Evolutionary conservation across 371 early-diverging fungal species (phyloP).

Genomic region (Rhizopus stolonifer): DNA sequence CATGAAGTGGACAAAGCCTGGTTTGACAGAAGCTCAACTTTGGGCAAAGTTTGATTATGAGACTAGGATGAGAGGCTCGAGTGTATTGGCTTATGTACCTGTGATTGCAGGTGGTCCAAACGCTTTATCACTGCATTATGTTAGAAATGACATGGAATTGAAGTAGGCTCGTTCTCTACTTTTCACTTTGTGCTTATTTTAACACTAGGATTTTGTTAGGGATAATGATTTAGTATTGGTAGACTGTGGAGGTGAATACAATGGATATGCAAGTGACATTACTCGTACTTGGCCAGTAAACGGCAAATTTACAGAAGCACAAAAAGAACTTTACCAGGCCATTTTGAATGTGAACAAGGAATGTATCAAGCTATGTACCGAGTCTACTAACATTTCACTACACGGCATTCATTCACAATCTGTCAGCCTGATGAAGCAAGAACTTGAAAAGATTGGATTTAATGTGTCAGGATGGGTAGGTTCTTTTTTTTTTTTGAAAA

Average conservation of each 20-base stretch:
- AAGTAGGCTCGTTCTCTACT: slow-evolving; percentile 29
- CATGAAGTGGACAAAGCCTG: slow-evolving; percentile 71
- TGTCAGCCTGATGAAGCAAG: slow-evolving; percentile 60
- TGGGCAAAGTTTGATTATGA: slow-evolving; percentile 80
- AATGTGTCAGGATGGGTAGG: slow-evolving; percentile 51
- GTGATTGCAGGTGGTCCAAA: slow-evolving; percentile 94
- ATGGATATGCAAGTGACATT: slow-evolving; percentile 88
- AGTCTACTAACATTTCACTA: slow-evolving; percentile 64
- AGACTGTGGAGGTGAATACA: slow-evolving; percentile 92
- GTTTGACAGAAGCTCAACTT: slow-evolving; percentile 74
- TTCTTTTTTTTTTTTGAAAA: not conserved
- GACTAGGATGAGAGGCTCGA: slow-evolving; percentile 67
- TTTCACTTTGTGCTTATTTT: not conserved
- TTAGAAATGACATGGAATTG: slow-evolving; percentile 76
- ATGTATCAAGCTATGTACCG: slow-evolving; percentile 83
- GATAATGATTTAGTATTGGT: slow-evolving; percentile 85
- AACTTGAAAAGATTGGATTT: slow-evolving; percentile 69
- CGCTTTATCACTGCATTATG: slow-evolving; percentile 93
- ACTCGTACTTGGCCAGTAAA: slow-evolving; percentile 94
- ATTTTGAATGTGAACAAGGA: slow-evolving; percentile 85
- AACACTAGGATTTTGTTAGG: slow-evolving; percentile 24
- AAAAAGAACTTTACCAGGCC: slow-evolving; percentile 82
- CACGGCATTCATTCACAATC: slow-evolving; percentile 82
- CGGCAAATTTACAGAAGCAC: slow-evolving; percentile 81
- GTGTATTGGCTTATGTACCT: slow-evolving; percentile 91